Evolutionary conservation across 2,329 filamentous ascomycete species (phyloP).

Genomic region (Phaeosphaeriaceae sp.): DNA sequence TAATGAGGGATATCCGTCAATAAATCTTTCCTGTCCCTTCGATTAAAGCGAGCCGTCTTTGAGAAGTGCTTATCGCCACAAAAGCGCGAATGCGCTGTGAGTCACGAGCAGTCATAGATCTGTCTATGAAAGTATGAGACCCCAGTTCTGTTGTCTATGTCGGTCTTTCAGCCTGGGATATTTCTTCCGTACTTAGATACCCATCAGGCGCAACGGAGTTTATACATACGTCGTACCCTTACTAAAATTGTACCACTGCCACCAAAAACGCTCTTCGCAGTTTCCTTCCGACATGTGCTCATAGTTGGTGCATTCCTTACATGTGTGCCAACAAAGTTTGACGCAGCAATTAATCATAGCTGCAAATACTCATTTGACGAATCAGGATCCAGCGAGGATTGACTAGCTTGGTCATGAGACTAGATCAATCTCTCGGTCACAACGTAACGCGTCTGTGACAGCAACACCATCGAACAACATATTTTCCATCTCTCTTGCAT

Average conservation of each 20-base stretch:
- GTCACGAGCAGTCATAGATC: not conserved
- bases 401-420: conserved; percentile 7
- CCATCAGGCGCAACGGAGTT: not conserved
- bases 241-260: not conserved
- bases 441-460: not conserved
- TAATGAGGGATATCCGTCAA: too few relatives aligned
- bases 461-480: conserved; percentile 1
- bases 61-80: too few relatives aligned
- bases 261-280: not conserved
- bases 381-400: conserved; percentile 18
- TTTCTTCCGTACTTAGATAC: not conserved
- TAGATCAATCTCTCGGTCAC: not conserved
- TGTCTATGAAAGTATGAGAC: not conserved
- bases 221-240: not conserved
- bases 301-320: not conserved
- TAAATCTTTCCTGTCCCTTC: too few relatives aligned
- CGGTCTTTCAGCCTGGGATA: not conserved
- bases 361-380: not conserved
- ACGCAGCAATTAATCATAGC: not conserved
- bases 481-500: not conserved
- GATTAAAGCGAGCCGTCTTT: not conserved
- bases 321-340: not conserved
- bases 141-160: not conserved
- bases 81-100: too few relatives aligned
- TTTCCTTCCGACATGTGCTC: not conserved